phyloP scores from a whole-genome alignment of 805 yeast species.

The Yarrowia phangngaensis region DNA sequence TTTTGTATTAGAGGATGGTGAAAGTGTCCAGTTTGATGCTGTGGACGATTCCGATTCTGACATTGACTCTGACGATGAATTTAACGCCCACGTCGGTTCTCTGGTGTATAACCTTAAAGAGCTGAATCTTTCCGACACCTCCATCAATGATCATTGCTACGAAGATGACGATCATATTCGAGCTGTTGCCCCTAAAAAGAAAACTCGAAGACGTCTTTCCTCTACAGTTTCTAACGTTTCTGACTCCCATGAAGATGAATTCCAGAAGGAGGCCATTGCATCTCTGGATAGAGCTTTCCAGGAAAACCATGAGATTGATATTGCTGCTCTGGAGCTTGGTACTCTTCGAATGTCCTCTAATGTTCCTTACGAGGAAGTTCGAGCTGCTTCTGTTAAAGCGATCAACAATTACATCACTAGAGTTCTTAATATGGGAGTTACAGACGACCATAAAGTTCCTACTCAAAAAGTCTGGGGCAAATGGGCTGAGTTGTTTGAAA shows the following conservation, averaged over 20 bases:
- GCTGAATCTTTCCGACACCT: conserved; percentile 38
- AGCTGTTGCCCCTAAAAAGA: conserved; percentile 25
- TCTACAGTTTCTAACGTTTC: conserved; percentile 47
- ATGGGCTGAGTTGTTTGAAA: conserved; percentile 77
- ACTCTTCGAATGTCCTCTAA: conserved; percentile 97
- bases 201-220: conserved; percentile 31
- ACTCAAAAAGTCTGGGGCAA: conserved; percentile 65
- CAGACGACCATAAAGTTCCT: conserved; percentile 73
- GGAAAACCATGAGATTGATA: conserved; percentile 87
- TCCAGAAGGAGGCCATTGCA: conserved; percentile 85
- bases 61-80: conserved; percentile 24
- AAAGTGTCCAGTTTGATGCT: conserved; percentile 34
- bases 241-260: conserved; percentile 56
- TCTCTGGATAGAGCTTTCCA: conserved; percentile 89
- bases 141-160: conserved; percentile 33
- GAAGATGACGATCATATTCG: conserved; percentile 21
- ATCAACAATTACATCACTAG: conserved; percentile 65
- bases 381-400: conserved; percentile 74
- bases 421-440: conserved; percentile 64
- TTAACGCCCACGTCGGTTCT: conserved; percentile 29
- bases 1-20: conserved; percentile 40
- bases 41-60: conserved; percentile 39
- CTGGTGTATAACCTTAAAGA: conserved; percentile 35
- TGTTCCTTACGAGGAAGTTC: conserved; percentile 88
- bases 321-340: conserved; percentile 86